Percentiles rank a stretch among this genome's conserved stretches.
These are phyloP conservation scores for Aureobasidium lini DNA, from an alignment of 2,329 filamentous ascomycete species.

Conservation along the genomic window DNA sequence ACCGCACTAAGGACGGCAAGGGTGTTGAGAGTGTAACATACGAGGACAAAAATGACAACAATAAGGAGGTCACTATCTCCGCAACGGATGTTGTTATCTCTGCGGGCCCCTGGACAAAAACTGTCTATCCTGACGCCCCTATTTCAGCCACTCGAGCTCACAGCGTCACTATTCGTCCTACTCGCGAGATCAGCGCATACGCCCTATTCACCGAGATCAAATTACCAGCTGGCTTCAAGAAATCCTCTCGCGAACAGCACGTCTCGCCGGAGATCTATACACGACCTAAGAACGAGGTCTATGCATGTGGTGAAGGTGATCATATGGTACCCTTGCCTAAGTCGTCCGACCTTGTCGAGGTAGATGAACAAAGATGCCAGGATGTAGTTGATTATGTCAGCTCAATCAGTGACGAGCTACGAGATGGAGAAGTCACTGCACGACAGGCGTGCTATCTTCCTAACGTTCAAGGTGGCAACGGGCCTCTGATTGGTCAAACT, in stretches of 20 bases:
- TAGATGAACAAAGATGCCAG: constrained; percentile 70
- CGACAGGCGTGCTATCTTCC: constrained; percentile 93
- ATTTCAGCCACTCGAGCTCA: constrained; percentile 56
- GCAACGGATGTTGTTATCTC: constrained; percentile 53
- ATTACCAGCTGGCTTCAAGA: constrained; percentile 55
- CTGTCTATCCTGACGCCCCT: constrained; percentile 47
- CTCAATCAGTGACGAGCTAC: constrained; percentile 45
- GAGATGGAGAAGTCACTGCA: constrained; percentile 51
- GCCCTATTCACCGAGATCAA: constrained; percentile 82
- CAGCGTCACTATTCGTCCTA: constrained; percentile 53
- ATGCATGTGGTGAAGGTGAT: constrained; percentile 91
- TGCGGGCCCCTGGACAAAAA: constrained; percentile 55
- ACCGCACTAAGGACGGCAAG: constrained; percentile 38
- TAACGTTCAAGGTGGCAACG: constrained; percentile 55
- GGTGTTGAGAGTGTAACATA: constrained; percentile 59
- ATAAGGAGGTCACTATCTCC: constrained; percentile 39
- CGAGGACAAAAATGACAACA: constrained; percentile 43
- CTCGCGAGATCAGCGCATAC: constrained; percentile 58
- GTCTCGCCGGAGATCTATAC: constrained; percentile 92
- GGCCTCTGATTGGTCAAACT: constrained; percentile 72
- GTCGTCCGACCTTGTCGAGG: constrained; percentile 65
- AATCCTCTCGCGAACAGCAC: constrained; percentile 42
- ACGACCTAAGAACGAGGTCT: constrained; percentile 78
- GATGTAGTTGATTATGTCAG: constrained; percentile 75
- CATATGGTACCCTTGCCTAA: constrained; percentile 64